Conservation (phyloP, 139 green algal genomes). For the Yamagishiella unicocca region DNA sequence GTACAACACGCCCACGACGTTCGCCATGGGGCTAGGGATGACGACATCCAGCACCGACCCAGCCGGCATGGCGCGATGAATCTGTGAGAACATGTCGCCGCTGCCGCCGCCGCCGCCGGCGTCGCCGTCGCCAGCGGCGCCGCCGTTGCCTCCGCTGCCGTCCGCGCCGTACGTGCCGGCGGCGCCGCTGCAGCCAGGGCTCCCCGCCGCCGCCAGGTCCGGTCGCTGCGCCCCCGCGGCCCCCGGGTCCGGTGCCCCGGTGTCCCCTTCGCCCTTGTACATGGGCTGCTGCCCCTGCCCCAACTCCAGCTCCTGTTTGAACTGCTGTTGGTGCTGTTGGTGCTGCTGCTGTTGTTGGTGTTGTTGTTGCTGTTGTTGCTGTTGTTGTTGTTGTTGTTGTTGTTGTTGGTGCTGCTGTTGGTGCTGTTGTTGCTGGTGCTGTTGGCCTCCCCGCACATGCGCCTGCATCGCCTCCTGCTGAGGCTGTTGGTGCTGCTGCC, state of each 20-base stretch:
- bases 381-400: too few relatives aligned
- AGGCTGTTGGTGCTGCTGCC: neutral
- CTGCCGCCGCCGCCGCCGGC: neutral
- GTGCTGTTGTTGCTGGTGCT: neutral
- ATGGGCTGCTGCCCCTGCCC: neutral
- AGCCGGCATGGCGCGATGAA: neutral
- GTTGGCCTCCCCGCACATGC: neutral
- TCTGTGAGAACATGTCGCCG: neutral
- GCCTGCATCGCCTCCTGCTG: neutral
- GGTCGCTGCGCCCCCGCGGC: neutral
- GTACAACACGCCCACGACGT: conserved; percentile 49
- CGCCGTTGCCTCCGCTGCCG: neutral
- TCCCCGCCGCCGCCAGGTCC: neutral
- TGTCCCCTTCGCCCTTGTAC: neutral
- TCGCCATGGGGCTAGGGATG: neutral
- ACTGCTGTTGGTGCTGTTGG: too few relatives aligned
- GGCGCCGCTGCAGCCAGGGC: neutral
- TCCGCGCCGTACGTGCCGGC: neutral
- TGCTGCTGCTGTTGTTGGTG: too few relatives aligned
- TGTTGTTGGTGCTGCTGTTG: too few relatives aligned
- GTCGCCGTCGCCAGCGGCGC: neutral
- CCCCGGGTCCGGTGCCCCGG: too few relatives aligned
- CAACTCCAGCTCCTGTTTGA: too few relatives aligned
- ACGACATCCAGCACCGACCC: neutral
- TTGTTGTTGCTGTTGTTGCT: too few relatives aligned